Evolutionary conservation across 192 early-diverging fungal genomes (phyloP), one percentile per base, ranked within the genome.

Genomic region (Linnemannia hyalina): DNA sequence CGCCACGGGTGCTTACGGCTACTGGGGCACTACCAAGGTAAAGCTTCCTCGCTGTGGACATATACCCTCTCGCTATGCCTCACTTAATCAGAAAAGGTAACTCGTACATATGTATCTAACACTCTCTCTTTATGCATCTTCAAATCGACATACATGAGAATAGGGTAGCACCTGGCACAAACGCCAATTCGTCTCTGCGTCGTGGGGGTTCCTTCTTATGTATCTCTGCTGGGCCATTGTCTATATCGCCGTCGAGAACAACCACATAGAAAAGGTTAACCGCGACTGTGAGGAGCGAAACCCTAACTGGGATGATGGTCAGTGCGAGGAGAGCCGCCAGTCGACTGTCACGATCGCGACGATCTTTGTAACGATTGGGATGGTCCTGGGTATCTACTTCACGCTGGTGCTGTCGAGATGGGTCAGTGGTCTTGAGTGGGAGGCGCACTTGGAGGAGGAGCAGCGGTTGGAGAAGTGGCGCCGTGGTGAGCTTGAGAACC

Each of bases 131-230:
- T 15, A 0, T 46, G 38, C 38, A 40, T 7, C 40, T 73, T 20
- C 6, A 15, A 60, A 7, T 15, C 3, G 11, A 5, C 18, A 44
- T 44, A 4, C 11, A 54, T 13, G 46, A 80, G 26, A 70, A 52
- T 74, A 78, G 83, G 83, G 70, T 29, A 68, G 29, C 60, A 85
- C 63, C 4, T 85, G 78, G 83, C 78, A 85, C 70, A 55, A 75
- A 68, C 83, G 78, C 40, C 83, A 85, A 65, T 80, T 80, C 47
- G 83, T 85, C 20, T 85, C 83, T 10, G 79, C 79, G 10, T 85
- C 83, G 23, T 85, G 83, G 83, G 78, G 83, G 4, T 85, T 85
- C 57, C 44, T 85, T 18, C 44, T 85, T 20, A 85, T 85, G 78
- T 77, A 77, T 44, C 42, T 80, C 35, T 85, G 83, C 75, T 85